Percentiles rank a stretch among this genome's conserved stretches.
phyloP scores from a whole-genome alignment of 345 rosid genomes.

The Linum trigynum region DNA sequence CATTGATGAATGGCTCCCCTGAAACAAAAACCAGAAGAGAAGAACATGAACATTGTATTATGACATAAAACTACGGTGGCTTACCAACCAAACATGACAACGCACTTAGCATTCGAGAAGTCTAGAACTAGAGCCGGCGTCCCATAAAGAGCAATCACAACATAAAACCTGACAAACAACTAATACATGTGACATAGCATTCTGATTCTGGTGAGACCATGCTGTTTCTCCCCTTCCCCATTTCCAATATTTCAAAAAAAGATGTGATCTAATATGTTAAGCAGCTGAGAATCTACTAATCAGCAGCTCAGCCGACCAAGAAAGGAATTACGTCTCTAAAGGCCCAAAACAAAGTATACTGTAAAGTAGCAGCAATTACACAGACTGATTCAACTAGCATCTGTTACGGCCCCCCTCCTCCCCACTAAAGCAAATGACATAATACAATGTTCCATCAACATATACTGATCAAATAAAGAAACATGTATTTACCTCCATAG shows the following conservation, averaged over 20 bases:
- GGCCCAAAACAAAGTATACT: too few species aligned
- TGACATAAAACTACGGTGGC: too few species aligned
- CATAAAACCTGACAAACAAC: neutral
- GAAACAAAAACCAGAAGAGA: conserved; percentile 4
- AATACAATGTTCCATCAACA: neutral
- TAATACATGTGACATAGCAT: neutral
- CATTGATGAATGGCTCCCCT: conserved; percentile 96
- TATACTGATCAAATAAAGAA: neutral
- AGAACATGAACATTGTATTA: neutral
- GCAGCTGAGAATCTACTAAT: neutral
- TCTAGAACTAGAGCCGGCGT: neutral
- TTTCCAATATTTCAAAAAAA: neutral
- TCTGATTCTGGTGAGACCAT: neutral
- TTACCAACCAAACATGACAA: too few species aligned
- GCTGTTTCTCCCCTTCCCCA: neutral
- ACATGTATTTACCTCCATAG: conserved; percentile 63
- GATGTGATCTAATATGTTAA: neutral
- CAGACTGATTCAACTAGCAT: too few species aligned
- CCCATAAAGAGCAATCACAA: too few species aligned
- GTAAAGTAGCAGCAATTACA: too few species aligned
- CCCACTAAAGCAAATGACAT: neutral
- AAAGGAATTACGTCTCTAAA: too few species aligned
- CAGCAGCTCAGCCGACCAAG: too few species aligned
- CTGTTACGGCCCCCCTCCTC: neutral
- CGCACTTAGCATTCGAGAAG: too few species aligned